Percentiles rank a stretch among this genome's conserved stretches.
Evolutionary conservation across 768 basidiomycete genomes (phyloP).

Genomic region (Chalciporus piperatus): DNA sequence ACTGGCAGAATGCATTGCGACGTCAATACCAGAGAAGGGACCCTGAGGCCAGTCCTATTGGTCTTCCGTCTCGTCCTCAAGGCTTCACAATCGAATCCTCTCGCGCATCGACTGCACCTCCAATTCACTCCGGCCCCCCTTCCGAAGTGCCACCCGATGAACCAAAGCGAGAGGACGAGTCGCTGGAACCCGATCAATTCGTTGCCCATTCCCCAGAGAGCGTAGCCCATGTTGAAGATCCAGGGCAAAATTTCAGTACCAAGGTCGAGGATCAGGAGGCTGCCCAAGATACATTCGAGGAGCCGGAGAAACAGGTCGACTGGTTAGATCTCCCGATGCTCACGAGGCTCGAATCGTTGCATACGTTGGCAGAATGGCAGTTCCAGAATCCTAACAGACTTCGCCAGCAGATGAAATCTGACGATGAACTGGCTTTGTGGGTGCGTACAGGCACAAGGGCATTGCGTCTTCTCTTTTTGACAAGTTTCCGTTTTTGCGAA

Average conservation of each 20-base stretch:
- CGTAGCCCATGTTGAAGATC: background rate
- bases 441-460: constrained; percentile 40
- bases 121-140: background rate
- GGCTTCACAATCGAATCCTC: constrained; percentile 24
- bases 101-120: constrained; percentile 28
- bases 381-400: constrained; percentile 75
- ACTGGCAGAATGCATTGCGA: constrained; percentile 76
- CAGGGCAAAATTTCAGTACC: background rate
- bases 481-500: background rate
- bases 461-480: background rate
- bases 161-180: constrained; percentile 12
- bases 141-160: constrained; percentile 10
- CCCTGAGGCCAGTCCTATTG: constrained; percentile 70
- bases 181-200: constrained; percentile 7
- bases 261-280: constrained; percentile 26
- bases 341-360: constrained; percentile 70
- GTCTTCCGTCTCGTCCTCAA: constrained; percentile 39
- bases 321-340: constrained; percentile 74
- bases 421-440: constrained; percentile 78
- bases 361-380: constrained; percentile 80
- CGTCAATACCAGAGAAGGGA: constrained; percentile 75
- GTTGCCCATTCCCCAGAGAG: constrained; percentile 5
- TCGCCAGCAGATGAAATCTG: constrained; percentile 70
- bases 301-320: constrained; percentile 46
- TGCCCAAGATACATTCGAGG: constrained; percentile 13